Base-by-base conservation (phyloP, 345 rosid species). In the Pistacia integerrima region DNA sequence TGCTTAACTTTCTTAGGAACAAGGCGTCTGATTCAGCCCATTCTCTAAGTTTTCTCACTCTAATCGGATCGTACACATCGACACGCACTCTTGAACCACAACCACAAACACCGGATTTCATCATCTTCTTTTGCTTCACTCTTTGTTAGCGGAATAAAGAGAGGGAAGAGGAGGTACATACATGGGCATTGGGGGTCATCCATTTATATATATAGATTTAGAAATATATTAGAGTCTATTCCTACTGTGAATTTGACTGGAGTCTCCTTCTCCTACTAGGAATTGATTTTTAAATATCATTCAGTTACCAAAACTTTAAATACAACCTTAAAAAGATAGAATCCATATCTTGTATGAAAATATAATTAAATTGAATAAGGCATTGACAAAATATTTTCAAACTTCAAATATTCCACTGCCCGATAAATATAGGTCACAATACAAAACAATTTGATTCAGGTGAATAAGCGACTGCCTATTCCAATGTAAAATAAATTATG, bases 11-110 rank as follows among this genome's bases (percentile, higher is more conserved):
- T 48, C n/a, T 6, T 17, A 67, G 70, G 25, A 67, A 67, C 55
- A 6, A 46, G 11, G 70, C 70, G n/a, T 67, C 70, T 0, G 70
- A 67, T 48, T 67, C 70, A 1, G 33, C 70, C 70, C 70, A 82
- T 20, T 66, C 84, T 49, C 83, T 75, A 11, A 59, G 81, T 28
- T 73, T 81, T 55, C 33, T 56, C 5, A 67, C 33, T 22, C 12
- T 61, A 7, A 55, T 36, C 4, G 81, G 75, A 51, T 76, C 74
- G 5, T 68, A 57, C 41, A 73, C 70, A 28, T 74, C 73, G 7
- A 55, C 41, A 44, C 76, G 79, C 76, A 67, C 11, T 44, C 38
- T 72, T 44, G 28, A 36, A 72, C 20, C 65, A 14, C 66, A 59
- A 22, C 44, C 41, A 55, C 72, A 56, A 22, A 6, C 74, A n/a